These are phyloP conservation scores for Mesotaenium endlicherianum DNA, from an alignment of 139 green algal species.

Conservation along the genomic window DNA sequence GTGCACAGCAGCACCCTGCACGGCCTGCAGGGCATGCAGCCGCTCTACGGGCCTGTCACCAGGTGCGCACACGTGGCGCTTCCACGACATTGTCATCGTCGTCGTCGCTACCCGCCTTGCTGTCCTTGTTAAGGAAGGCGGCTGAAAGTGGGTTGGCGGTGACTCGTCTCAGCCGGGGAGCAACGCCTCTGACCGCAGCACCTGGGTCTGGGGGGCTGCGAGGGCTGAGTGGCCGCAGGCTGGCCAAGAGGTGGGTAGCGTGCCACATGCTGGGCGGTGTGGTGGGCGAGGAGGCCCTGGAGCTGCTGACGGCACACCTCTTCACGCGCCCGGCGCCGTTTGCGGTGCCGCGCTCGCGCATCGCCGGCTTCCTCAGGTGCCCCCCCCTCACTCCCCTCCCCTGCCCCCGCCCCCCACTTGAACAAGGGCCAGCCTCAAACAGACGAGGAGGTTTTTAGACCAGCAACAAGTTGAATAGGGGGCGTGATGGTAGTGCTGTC, in stretches of 20 bases:
- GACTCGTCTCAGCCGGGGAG: too few relatives aligned
- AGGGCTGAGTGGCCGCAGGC: conserved; percentile 12
- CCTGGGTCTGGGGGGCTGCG: background rate
- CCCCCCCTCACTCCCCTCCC: background rate
- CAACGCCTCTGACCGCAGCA: too few relatives aligned
- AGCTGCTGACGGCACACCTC: conserved; percentile 52
- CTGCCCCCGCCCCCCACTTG: background rate
- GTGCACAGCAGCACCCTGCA: conserved; percentile 24
- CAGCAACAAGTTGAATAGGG: background rate
- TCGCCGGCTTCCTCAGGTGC: conserved; percentile 46
- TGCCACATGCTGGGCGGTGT: conserved; percentile 40
- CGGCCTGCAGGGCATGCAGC: conserved; percentile 15
- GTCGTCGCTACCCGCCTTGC: too few relatives aligned
- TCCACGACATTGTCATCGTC: too few relatives aligned
- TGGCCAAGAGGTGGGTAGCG: conserved; percentile 54
- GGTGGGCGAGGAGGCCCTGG: conserved; percentile 50
- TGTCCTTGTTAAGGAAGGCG: too few relatives aligned
- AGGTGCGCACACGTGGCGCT: background rate
- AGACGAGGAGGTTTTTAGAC: too few relatives aligned
- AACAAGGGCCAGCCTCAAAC: background rate
- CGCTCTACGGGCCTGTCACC: background rate
- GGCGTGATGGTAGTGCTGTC: background rate
- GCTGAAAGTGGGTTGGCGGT: too few relatives aligned
- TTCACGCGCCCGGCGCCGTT: conserved; percentile 42
- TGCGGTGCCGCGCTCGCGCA: conserved; percentile 23